Evolutionary conservation across 805 yeast genomes (phyloP), one percentile per base, ranked within the genome.

Genomic region (Pichia nakasei): DNA sequence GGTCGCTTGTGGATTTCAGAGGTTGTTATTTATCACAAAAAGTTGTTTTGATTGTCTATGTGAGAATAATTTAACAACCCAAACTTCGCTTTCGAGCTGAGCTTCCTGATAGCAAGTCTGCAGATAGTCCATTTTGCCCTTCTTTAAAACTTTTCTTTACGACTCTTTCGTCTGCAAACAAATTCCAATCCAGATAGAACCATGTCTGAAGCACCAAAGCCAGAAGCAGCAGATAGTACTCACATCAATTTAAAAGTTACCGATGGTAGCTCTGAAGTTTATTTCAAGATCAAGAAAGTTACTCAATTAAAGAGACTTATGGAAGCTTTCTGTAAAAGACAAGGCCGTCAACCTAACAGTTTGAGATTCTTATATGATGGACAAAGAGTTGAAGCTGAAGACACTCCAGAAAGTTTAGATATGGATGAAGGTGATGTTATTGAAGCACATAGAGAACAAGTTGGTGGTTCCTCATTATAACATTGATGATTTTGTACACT

Each of bases 261-360:
- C 31, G 98, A 93, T 64, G 95, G 95, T 39, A 73, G 82, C 43
- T 83, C 95, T 19, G 99, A 93, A 64, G 89, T 93, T 50, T 88
- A 84, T 65, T 93, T 93, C 80, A 89, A 91, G 66, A 91, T 93
- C 65, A 88, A 89, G 70, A 77, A 85, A 67, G 74, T 89, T 35
- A 93, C 98, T 5, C 95, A 91, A 39, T 75, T 93, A 72, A 85
- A 78, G 65, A 85, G 96, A 68, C 79, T 93, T 57, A 91, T 93
- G 88, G 97, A 91, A 59, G 96, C 97, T 12, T 93, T 91, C 64
- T 94, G 97, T 64, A 89, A 89, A 68, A 85, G 98, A 72, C 96
- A 91, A 60, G 97, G 97, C 37, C 91, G 91, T 64, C 79, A 83
- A 51, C 68, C 83, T 59, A 78, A 76, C 53, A 78, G 91, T 41